Conservation (phyloP, 495 filamentous ascomycete genomes). For the Penicillium maclennaniae region DNA sequence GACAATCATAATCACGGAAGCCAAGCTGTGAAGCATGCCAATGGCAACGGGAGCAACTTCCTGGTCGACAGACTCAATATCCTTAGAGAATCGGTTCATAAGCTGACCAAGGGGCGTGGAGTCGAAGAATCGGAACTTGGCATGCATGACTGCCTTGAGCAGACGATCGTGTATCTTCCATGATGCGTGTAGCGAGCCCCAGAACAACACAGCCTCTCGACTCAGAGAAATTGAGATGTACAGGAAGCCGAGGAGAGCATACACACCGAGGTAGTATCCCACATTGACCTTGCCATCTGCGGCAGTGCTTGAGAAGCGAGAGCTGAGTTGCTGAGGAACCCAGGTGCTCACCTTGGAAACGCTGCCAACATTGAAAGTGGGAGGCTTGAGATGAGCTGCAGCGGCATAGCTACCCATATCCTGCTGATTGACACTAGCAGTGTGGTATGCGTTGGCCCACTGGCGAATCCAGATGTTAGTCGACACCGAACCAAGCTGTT, state of each 20-base stretch:
- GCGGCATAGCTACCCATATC: slow-evolving; percentile 40
- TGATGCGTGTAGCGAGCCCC: slow-evolving; percentile 85
- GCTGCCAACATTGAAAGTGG: slow-evolving; percentile 39
- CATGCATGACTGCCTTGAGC: slow-evolving; percentile 74
- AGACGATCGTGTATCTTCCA: slow-evolving; percentile 77
- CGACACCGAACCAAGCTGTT: slow-evolving; percentile 79
- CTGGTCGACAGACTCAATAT: slow-evolving; percentile 92
- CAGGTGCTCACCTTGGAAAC: slow-evolving; percentile 35
- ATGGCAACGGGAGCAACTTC: slow-evolving; percentile 90
- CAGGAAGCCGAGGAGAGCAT: slow-evolving; percentile 70
- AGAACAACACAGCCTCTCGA: slow-evolving; percentile 85
- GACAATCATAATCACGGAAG: slow-evolving; percentile 81
- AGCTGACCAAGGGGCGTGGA: slow-evolving; percentile 93
- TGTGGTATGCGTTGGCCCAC: slow-evolving; percentile 69
- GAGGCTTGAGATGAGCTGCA: slow-evolving; percentile 36
- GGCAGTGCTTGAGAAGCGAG: slow-evolving; percentile 15
- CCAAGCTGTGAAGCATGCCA: slow-evolving; percentile 63
- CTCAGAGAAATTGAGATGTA: slow-evolving; percentile 73
- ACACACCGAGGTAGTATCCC: slow-evolving; percentile 76
- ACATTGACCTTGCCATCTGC: slow-evolving; percentile 61
- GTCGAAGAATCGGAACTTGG: slow-evolving; percentile 97
- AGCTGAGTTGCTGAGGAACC: slow-evolving; percentile 26
- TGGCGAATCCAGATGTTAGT: slow-evolving; percentile 92
- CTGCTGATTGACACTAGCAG: slow-evolving; percentile 20
- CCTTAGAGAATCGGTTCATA: slow-evolving; percentile 98